Percentiles rank a stretch among this genome's conserved stretches.
Conservation (phyloP, 306 rosid species). For the Trifolium fragiferum region DNA sequence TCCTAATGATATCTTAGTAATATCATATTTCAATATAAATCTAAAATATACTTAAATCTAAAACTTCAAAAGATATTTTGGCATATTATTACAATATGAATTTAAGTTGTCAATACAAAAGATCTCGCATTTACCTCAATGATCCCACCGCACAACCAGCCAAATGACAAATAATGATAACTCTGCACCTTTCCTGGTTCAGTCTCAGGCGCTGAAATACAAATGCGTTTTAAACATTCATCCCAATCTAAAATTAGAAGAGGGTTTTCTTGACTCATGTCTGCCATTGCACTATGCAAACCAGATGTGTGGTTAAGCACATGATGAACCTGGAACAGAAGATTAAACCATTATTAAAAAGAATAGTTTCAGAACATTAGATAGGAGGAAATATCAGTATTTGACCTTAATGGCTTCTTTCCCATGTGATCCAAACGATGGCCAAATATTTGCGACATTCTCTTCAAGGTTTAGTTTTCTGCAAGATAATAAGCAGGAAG, state of each 20-base stretch:
- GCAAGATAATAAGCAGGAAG: slow-evolving; percentile 39
- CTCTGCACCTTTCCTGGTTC: slow-evolving; percentile 89
- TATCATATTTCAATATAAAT: no score
- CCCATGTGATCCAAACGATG: slow-evolving; percentile 77
- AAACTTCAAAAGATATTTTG: no score
- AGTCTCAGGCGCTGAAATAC: slow-evolving; percentile 75
- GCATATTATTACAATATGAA: slow-evolving; percentile 8
- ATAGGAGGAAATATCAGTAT: slow-evolving; percentile 33
- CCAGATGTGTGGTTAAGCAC: slow-evolving; percentile 98
- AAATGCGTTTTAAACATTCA: slow-evolving; percentile 70
- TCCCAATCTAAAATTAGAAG: slow-evolving; percentile 81
- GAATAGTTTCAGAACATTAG: slow-evolving; percentile 21
- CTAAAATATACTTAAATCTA: no score
- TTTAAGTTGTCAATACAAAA: neutral
- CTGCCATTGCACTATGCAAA: slow-evolving; percentile 86
- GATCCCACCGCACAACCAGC: slow-evolving; percentile 97
- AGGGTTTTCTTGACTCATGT: slow-evolving; percentile 64
- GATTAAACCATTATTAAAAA: slow-evolving; percentile 18
- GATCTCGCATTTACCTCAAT: slow-evolving; percentile 70
- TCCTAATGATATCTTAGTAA: no score
- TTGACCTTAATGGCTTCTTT: slow-evolving; percentile 82
- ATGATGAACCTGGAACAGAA: slow-evolving; percentile 77
- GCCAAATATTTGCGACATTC: slow-evolving; percentile 85
- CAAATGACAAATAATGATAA: slow-evolving; percentile 86
- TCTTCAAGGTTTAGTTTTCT: slow-evolving; percentile 88